Base-by-base conservation (phyloP, 352 stramenopile species). In the Globisporangium cederbergense region DNA sequence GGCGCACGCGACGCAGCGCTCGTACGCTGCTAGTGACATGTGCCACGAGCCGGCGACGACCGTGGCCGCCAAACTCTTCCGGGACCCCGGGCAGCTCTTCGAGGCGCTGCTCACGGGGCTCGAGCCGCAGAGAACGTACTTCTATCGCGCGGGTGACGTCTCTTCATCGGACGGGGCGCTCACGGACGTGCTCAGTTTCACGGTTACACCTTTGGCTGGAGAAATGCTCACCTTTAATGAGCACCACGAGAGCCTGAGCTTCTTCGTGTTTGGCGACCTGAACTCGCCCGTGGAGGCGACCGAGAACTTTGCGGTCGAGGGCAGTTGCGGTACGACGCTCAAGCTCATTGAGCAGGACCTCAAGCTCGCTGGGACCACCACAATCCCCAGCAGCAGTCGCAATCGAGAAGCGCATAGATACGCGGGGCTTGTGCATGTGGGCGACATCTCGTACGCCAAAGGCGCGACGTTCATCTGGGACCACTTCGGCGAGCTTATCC, bases 391-490 rank as follows among this genome's bases (percentile, higher is more conserved):
- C 30, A n/a, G 7, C 22, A 54, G 10, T 40, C 50, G 50, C 50
- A 56, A 56, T 42, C 11, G 22, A 5, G 36, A 49, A 10, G 18
- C 20, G 13, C 70, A 77, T 57, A 80, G 86, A 49, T 80, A 90
- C 38, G 74, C 76, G 9, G 83, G 64, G 18, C 73, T 96, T 28
- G 76, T 97, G 72, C 88, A 96, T 56, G 73, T 97, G 47, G 89
- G 89, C 38, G 89, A 96, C 65, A 60, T 93, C 20, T 76, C 79
- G 25, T 96, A 97, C 67, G 86, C 89, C 8, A 73, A 72, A 49
- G 78, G 79, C 3, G 57, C 72, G 13, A 93, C 88, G 0, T 90
- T 77, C 50, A 70, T 91, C 49, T 97, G 91, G 91, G 90, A 97
- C 38, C 78, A 93, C 55, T 92, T 90, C 51, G 77, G 88, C 28